Percentiles rank a stretch among this genome's conserved stretches.
phyloP scores from a whole-genome alignment of 169 alveolate species.

The Eimeria falciformis region DNA sequence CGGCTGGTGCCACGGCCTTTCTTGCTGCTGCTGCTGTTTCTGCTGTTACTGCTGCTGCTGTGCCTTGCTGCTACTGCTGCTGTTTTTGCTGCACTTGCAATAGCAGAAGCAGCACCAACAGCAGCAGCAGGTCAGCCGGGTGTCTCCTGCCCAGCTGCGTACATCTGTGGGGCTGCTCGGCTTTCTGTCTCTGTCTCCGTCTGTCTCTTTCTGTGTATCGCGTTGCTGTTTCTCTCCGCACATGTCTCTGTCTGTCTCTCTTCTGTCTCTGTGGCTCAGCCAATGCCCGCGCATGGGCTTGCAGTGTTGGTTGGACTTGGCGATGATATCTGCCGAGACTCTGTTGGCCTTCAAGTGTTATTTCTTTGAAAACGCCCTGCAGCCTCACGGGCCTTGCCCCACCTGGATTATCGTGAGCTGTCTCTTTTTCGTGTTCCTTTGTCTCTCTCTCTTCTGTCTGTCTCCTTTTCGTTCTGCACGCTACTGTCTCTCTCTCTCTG shows the following conservation, averaged over 20 bases:
- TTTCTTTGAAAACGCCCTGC: constrained; percentile 11
- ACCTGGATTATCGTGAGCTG: constrained; percentile 55
- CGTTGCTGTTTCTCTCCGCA: neutral
- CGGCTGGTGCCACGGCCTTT: neutral
- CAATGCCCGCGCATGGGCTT: constrained; percentile 70
- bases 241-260: neutral
- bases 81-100: neutral
- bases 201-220: neutral
- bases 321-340: constrained; percentile 37
- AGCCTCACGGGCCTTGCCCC: constrained; percentile 64
- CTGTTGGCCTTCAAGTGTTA: constrained; percentile 32
- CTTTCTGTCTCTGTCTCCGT: neutral
- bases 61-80: neutral
- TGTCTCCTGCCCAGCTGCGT: too few relatives aligned
- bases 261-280: neutral
- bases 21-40: neutral
- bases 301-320: constrained; percentile 72
- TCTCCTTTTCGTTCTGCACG: too few relatives aligned
- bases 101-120: neutral
- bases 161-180: neutral
- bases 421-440: too few relatives aligned
- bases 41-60: neutral
- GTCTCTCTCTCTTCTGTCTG: neutral
- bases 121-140: constrained; percentile 39
- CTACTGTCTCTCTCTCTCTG: too few relatives aligned